Base-by-base conservation (phyloP, 345 rosid species). In the Balakata baccata region DNA sequence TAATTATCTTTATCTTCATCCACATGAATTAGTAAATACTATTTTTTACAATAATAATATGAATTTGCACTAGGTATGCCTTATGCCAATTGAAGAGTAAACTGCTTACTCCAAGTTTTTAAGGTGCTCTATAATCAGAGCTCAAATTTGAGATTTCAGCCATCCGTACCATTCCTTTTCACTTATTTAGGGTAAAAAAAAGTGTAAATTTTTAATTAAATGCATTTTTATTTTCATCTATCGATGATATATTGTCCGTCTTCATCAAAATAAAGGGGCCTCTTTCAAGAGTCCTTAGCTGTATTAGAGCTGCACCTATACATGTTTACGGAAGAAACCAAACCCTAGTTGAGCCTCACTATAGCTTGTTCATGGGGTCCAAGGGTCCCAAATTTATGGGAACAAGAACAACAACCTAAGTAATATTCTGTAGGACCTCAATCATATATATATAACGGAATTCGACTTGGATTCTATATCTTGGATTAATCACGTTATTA, bases 331-430 rank as follows among this genome's bases (percentile, higher is more conserved):
- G 64, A 53, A 54, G 68, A 75, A 77, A 74, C 77, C 82, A 59
- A 57, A 53, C 51, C 73, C 68, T 56, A 62, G 49, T 20, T n/a
- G 64, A 10, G 75, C 18, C 77, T 61, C 41, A 70, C 77, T 29
- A n/a, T 29, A 29, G n/a, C 34, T 62, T 57, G 72, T n/a, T 64
- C 45, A 46, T 53, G 62, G 53, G 78, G 77, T 77, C 79, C 83
- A 22, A 71, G 73, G 84, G 86, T 78, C 84, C 83, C 82, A 11
- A 64, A 68, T 76, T 75, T 64, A 51, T 23, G 60, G 86, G 85
- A 82, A 69, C 79, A 75, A 16, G 45, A 68, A 39, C 73, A 59
- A 68, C 61, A 41, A 25, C 57, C 20, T 69, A 41, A 61, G 71
- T 49, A 46, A 66, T 50, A 65, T 20, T 61, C 51, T n/a, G 63